phyloP scores from a whole-genome alignment of 306 rosid species.

The Cicer judaicum region DNA sequence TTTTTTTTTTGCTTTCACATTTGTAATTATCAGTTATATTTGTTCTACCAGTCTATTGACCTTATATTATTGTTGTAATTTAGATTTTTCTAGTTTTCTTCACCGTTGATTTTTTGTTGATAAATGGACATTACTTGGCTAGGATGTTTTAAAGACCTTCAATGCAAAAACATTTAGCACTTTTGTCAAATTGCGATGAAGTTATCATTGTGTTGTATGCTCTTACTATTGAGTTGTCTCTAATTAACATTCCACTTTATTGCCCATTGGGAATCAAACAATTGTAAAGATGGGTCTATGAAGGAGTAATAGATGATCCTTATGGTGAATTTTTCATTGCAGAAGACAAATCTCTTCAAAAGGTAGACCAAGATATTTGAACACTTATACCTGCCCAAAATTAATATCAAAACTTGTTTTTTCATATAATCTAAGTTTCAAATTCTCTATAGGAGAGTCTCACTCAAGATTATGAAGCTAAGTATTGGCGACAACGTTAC shows the following conservation, averaged over 20 bases:
- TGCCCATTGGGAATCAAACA: constrained; percentile 46
- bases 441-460: constrained; percentile 81
- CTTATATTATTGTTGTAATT: constrained; percentile 10
- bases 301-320: constrained; percentile 97
- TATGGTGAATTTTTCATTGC: constrained; percentile 92
- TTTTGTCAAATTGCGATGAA: constrained; percentile 12
- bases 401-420: constrained; percentile 36
- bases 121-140: constrained; percentile 20
- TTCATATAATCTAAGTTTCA: constrained; percentile 42
- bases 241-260: constrained; percentile 40
- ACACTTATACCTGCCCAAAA: constrained; percentile 31
- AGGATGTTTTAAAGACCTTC: constrained; percentile 23
- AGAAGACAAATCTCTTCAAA: constrained; percentile 87
- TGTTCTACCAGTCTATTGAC: constrained; percentile 19
- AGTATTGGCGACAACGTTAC: constrained; percentile 93
- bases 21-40: constrained; percentile 20
- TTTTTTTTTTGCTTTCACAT: constrained; percentile 8
- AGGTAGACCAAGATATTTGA: constrained; percentile 58
- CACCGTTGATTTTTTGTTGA: constrained; percentile 17
- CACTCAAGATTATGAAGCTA: constrained; percentile 87
- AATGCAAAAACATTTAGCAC: constrained; percentile 14
- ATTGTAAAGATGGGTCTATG: constrained; percentile 87
- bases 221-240: constrained; percentile 21
- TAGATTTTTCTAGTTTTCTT: constrained; percentile 11
- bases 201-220: not conserved